phyloP scores from a whole-genome alignment of 2,329 filamentous ascomycete genomes.

The Phialocephala subalpina region DNA sequence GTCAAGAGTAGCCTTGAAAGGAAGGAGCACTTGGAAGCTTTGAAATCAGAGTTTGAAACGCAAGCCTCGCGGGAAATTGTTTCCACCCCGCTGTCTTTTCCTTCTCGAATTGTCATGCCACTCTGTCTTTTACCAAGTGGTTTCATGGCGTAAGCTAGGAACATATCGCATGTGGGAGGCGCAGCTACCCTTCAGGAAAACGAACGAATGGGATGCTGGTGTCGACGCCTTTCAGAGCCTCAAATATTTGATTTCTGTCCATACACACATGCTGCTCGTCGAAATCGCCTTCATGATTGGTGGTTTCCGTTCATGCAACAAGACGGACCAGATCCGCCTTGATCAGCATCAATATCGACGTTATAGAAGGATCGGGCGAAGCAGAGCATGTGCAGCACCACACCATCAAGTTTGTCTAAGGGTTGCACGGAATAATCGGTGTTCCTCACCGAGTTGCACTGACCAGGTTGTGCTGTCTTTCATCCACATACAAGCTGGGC shows the following conservation, averaged over 20 bases:
- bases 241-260: neutral
- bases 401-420: neutral
- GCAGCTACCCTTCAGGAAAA: neutral
- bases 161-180: neutral
- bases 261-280: neutral
- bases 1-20: no score
- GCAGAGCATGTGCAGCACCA: slow-evolving; percentile 2
- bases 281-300: neutral
- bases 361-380: neutral
- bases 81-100: no score
- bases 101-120: no score
- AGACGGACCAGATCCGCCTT: neutral
- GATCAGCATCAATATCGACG: neutral
- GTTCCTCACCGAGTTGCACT: neutral
- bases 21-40: no score
- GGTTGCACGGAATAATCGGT: neutral
- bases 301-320: neutral
- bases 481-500: neutral
- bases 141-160: no score
- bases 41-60: no score
- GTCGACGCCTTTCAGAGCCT: neutral
- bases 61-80: no score
- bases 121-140: no score
- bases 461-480: neutral
- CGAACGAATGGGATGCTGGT: neutral